These are phyloP conservation scores for Iberis amara DNA, from an alignment of 441 rosid genomes.

Conservation along the genomic window DNA sequence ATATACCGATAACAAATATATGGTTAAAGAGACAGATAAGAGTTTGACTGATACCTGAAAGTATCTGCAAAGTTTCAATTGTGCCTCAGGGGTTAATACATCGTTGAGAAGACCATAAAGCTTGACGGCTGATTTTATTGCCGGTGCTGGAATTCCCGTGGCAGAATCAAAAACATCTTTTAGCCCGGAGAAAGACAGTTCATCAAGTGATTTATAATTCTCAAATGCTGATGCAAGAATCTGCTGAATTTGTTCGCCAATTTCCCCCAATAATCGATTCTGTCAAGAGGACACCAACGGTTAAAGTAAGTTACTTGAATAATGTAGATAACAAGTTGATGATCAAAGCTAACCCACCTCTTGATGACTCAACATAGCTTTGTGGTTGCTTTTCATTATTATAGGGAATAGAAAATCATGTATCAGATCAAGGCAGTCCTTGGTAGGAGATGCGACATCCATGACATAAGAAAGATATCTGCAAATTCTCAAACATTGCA, in stretches of 20 bases:
- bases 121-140: slow-evolving; percentile 73
- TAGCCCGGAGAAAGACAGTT: slow-evolving; percentile 57
- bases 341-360: slow-evolving; percentile 50
- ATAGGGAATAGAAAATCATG: slow-evolving; percentile 64
- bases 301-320: slow-evolving; percentile 18
- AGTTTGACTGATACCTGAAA: slow-evolving; percentile 60
- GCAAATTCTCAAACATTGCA: slow-evolving; percentile 27
- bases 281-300: slow-evolving; percentile 32
- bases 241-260: slow-evolving; percentile 77
- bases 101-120: slow-evolving; percentile 77
- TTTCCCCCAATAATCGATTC: slow-evolving; percentile 89
- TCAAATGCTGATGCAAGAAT: slow-evolving; percentile 64
- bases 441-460: slow-evolving; percentile 96
- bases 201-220: slow-evolving; percentile 86
- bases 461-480: slow-evolving; percentile 89
- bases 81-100: slow-evolving; percentile 70
- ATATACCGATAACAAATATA: not conserved
- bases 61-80: slow-evolving; percentile 67
- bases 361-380: slow-evolving; percentile 78
- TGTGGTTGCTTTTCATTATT: slow-evolving; percentile 60
- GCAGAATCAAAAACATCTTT: slow-evolving; percentile 66
- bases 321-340: not conserved
- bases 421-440: slow-evolving; percentile 70
- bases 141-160: slow-evolving; percentile 73
- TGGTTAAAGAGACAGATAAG: slow-evolving; percentile 4